Evolutionary conservation across 2,329 filamentous ascomycete genomes (phyloP), one percentile per base, ranked within the genome.

Genomic region (Claviceps fusiformis): DNA sequence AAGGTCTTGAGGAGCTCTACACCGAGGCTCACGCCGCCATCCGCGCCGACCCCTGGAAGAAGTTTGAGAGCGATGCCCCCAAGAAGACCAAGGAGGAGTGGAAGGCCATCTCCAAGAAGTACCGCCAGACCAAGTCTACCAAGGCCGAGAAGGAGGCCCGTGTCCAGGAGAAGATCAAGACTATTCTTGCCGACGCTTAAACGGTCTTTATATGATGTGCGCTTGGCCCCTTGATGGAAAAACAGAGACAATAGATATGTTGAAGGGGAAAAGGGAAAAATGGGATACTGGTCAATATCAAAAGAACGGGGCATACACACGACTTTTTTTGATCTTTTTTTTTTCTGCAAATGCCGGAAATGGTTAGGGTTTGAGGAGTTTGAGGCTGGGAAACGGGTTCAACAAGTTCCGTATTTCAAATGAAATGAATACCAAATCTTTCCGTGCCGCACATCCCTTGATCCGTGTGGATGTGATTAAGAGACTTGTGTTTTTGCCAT

Each of bases 1-100:
- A 96, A 69, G 89, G 87, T 68, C 83, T 98, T 58, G 93, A 98
- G 88, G 93, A 98, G 70, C 74, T 97, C 65, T 98, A 97, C 83
- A 73, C 81, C 60, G 89, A 96, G 72, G 93, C 91, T 62, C 93
- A 98, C 84, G 86, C 87, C 75, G 86, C 87, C 71, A 98, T 98
- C 82, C 91, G 93, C 63, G 92, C 90, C 79, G 89, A 98, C 75
- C 93, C 93, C 70, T 95, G 87, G 82, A 95, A 95, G 87, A 95
- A 95, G 85, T 81, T 77, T 64, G 86, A 83, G 67, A 73, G 71
- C 61, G 83, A 81, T 55, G 87, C 73, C 55, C 76, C 87, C 76
- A 91, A 95, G 86, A 97, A 97, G 89, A 80, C 75, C 80, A 97
- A 96, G 86, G 92, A 92, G 62, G 83, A 96, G 79, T 95, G 88